Evolutionary conservation across 768 basidiomycete species (phyloP), one percentile per base, ranked within the genome.

Genomic region (Agrocybe pediades): DNA sequence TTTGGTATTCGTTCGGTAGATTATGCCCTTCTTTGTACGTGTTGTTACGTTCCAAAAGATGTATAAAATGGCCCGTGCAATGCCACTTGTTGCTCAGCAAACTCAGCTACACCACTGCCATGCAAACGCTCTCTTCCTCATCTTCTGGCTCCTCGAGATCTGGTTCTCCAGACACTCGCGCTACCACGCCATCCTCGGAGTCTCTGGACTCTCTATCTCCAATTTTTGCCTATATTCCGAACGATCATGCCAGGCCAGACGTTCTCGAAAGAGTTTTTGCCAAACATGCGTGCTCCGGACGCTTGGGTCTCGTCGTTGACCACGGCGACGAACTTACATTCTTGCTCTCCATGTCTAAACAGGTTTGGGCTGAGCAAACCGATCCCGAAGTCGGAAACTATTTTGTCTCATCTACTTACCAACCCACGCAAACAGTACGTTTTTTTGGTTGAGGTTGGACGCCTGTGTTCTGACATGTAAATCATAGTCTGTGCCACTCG

Each of bases 81-180:
- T 41, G 20, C n/a, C 46, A 33, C 44, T 29, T 23, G 9, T 25
- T 26, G 20, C 26, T 36, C 57, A 58, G 36, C 23, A 44, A 43
- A 44, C 17, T 45, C 30, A 19, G 13, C 9, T 46, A 26, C 23
- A 45, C 42, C 45, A 40, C 17, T 41, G 40, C 30, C 40, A 23
- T 40, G 25, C 42, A 20, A 19, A 17, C 25, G 20, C 29, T 50
- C 41, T 64, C 71, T 2, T 65, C 68, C 19, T 72, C 72, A 42
- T 68, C 69, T 17, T 69, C 70, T n/a, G 62, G 61, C 39, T 67
- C 69, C 11, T 72, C 73, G 25, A 66, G 68, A 25, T 65, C 68
- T 46, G 69, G 63, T 53, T 66, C 62, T 21, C 61, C 70, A 46
- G 63, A 65, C 16, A 74, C 72, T 21, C 66, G 74, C 26, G 70